Evolutionary conservation across 78 protist species (phyloP), one percentile per base, ranked within the genome.

Genomic region (Cyanophora paradoxa): DNA sequence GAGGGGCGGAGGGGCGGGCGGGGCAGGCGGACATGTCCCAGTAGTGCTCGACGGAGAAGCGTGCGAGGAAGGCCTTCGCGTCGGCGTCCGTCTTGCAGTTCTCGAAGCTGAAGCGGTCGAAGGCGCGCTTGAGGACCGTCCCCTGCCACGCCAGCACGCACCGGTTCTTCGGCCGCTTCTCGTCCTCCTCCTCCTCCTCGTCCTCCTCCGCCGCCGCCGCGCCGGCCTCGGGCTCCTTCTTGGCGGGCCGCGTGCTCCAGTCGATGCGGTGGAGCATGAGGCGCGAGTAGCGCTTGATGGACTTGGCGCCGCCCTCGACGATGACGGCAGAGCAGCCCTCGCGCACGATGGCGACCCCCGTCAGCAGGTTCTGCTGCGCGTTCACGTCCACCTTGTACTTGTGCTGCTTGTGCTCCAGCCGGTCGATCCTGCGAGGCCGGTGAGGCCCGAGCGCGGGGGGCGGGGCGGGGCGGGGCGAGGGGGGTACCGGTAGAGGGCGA

Each of bases 101-200:
- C 62, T 56, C 62, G 33, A 56, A 56, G 17, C 26, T 56, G 62
- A 56, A 56, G 11, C 26, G 34, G 22, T 42, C 22, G 48, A 13
- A 6, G 48, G 48, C 48, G 22, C 48, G 48, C 62, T 56, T 56
- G 36, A 26, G 13, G 8, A 56, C 34, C 62, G 19, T 56, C 33
- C 62, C 62, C 33, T 56, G 36, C 62, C 62, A 56, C 36, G 26
- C 62, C 26, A 56, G 62, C 62, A n/a, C 16, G 62, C 62, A 56
- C 36, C 19, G 6, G 62, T 56, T 56, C 4, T 13, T 56, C 33
- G 1, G 17, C 62, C 24, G 34, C 62, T 20, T 10, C 62, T 56
- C 16, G 30, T 56, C 62, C 7, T n/a, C 33, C 2, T 56, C 62
- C 16, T 56, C 33, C 24, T 13, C 50, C 50, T 7, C 7, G 13